Evolutionary conservation across 495 filamentous ascomycete genomes (phyloP), one percentile per base, ranked within the genome.

Genomic region (Penicillium atrosanguineum): DNA sequence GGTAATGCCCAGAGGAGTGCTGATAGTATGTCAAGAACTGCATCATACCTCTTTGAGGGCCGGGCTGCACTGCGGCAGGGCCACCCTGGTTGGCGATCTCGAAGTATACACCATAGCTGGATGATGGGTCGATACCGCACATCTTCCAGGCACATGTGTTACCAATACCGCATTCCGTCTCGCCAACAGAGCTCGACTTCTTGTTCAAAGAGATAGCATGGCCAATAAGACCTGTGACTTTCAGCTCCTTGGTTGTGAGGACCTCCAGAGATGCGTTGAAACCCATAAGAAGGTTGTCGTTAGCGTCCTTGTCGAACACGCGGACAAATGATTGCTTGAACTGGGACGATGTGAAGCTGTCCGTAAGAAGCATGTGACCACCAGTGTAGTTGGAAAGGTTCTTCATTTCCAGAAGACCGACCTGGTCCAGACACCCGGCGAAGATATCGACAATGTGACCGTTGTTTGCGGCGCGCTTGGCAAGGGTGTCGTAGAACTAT

Each of bases 111-210:
- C 91, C 95, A 58, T 97, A 97, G 61, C 91, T 96, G 25, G 94
- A 85, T 46, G 84, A 86, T 26, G 95, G 95, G 61, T 96, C 91
- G 55, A 99, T 96, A 53, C 90, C 90, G 63, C 94, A 97, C 91
- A 99, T 97, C 74, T 97, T 99, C 95, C 95, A 99, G 2, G 91
- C 93, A 72, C 95, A 97, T 7, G 95, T 99, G 65, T 97, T 97
- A 64, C 95, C 95, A 61, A 97, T 97, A 60, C 95, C 95, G 69
- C 91, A 95, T 68, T 99, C 95, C 0, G 94, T 97, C 75, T 99
- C 95, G 41, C 95, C 95, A 25, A 99, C 95, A 6, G 90, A 95
- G 9, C 87, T 86, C 2, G 94, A 97, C 67, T 99, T 99, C 78
- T 97, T 99, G 77, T 97, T 97, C 66, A 96, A 74, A 4, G 91